Base-by-base conservation (phyloP, 2,329 filamentous ascomycete species). In the Parastagonospora nodorum region DNA sequence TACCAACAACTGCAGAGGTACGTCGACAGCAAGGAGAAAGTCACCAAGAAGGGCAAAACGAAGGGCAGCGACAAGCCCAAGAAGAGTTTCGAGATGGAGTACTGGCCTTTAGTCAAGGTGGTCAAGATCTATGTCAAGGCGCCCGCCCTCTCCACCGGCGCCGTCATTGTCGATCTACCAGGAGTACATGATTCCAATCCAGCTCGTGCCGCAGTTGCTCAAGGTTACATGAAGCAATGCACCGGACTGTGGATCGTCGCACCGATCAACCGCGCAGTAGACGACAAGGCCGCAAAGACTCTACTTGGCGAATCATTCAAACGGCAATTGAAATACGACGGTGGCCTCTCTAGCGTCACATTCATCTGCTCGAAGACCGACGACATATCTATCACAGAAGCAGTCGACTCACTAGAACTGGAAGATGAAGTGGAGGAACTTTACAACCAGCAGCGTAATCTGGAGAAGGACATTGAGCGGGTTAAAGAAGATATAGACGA, bases 311-410 rank as follows among this genome's bases (percentile, higher is more conserved):
- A 83, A 14, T 76, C 77, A 0, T 85, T 85, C 71, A 83, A 81
- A 59, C 74, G 80, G 0, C 84, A 87, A 57, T 70, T 87, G 2
- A 82, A 84, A 49, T 82, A 82, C 58, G 84, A 87, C 50, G 80
- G 82, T 2, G 77, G 74, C 0, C 82, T 82, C 46, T 77, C 72
- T 6, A 75, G 72, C 2, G 74, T 86, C 2, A 85, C 82, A 0
- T 87, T 87, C 51, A 82, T 88, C 11, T 87, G 84, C 60, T 81
- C 78, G 12, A 87, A 87, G 61, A 84, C 82, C 0, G 85, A 88
- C 61, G 83, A 87, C 37, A 84, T 87, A 8, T 79, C 74, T 7
- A 67, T 79, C 4, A 75, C 68, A 0, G 78, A 83, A 48, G 77
- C 77, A 4, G 63, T 69, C 4, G 68, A 75, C 4, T 72, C 67